Base-by-base conservation (phyloP, 805 yeast genomes). In the Suhomyces kilbournensis region DNA sequence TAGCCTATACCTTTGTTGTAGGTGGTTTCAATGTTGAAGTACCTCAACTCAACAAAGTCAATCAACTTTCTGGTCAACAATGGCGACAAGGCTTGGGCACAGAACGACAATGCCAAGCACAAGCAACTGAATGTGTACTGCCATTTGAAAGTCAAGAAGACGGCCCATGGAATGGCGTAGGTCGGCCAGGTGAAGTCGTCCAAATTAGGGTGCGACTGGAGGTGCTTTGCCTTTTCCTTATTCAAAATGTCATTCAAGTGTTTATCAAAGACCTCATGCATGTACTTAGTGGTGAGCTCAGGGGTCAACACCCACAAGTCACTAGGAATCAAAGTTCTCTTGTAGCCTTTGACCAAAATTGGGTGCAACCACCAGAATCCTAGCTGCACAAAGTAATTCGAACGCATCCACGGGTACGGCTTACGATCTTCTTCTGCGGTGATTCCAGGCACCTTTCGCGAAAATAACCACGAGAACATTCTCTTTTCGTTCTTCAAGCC, bases 1-100 rank as follows among this genome's bases (percentile, higher is more conserved):
- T 81, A 87, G 7, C 94, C 96, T 17, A 88, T 75, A 53, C 96
- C 97, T 42, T 69, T 72, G 32, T 83, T 85, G 51, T 73, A 69
- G 8, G 72, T 65, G 23, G 68, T 58, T 9, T 70, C 68, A 12
- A 76, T 67, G 7, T 81, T 80, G 23, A 66, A 62, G 7, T 79
- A 78, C 48, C 78, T 76, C 46, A 64, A 62, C 56, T 79, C 82
- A n/a, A 88, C 88, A 58, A 81, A 88, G 43, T 73, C 74, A 55
- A 90, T 86, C 53, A 90, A 71, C 35, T 79, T 75, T 64, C 83
- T 81, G 3, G 89, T 82, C 9, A 89, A 65, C 57, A 90, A 71
- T 1, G 96, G 92, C 35, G 84, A 82, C 28, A 84, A 69, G 1
- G 88, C 82, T 50, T 73, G 71, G 23, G 77, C 72, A 15, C 73